Base-by-base conservation (phyloP, 495 filamentous ascomycete genomes). In the Oidiodendron maius region DNA sequence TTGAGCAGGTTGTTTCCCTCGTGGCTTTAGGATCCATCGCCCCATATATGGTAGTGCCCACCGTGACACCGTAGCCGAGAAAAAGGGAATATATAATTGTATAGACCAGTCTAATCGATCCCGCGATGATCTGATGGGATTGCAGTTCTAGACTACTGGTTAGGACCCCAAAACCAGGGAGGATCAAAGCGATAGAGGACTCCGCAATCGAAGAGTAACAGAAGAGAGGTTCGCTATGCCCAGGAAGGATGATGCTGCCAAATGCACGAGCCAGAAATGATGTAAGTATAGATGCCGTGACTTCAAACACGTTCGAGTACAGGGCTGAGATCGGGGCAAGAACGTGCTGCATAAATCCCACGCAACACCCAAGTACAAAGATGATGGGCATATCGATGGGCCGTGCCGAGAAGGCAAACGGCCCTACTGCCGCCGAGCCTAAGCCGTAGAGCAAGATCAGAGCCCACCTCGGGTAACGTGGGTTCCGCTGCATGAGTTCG, bases 31-130 rank as follows among this genome's bases (percentile, higher is more conserved):
- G 32, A 64, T 95, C 87, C 47, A 95, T 72, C 17, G 89, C 71
- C 16, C 91, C 93, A 57, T 94, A 96, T 6, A 97, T 73, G 2
- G 86, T 86, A 0, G 91, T 91, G 23, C 91, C 91, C 28, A 97
- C 87, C 4, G 93, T 96, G 57, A 97, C 95, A 5, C 91, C 93
- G 57, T 91, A 96, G n/a, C 91, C 91, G 8, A 97, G 83, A 65
- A 96, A 95, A 1, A 96, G 73, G 1, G 91, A 91, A 64, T 96
- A 96, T 23, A 96, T 91, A 45, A 96, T 85, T 5, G 91, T 88
- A 54, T 96, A 95, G 5, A 97, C 88, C 84, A 96, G 90, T 40
- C 91, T 87, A 12, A 96, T 86, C 4, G 87, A 91, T 2, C 91
- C 91, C 13, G 91, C 89, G 4, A 96, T 83, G 39, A 97, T 83